phyloP scores from a whole-genome alignment of 768 basidiomycete species.

The Terana coerulea region DNA sequence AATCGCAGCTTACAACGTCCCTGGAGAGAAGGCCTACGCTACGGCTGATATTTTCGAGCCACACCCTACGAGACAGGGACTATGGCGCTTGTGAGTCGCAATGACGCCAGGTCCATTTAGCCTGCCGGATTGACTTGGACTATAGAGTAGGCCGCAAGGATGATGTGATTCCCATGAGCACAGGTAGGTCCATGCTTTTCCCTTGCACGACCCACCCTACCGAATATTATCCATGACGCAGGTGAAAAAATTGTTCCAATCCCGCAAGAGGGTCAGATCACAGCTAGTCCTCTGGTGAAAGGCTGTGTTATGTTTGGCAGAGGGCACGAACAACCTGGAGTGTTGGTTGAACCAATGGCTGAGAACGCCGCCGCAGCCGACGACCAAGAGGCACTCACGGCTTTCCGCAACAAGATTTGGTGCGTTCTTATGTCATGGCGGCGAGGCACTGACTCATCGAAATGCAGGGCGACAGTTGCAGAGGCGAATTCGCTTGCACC shows the following conservation, averaged over 20 bases:
- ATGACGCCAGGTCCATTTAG: not conserved
- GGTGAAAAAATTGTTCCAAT: slow-evolving; percentile 12
- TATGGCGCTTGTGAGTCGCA: slow-evolving; percentile 4
- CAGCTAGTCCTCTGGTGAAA: slow-evolving; percentile 24
- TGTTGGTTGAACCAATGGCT: slow-evolving; percentile 32
- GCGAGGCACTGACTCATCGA: not conserved
- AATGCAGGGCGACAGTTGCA: slow-evolving; percentile 22
- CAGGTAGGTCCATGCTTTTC: not conserved
- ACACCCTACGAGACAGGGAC: slow-evolving; percentile 5
- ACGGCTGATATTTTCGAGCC: slow-evolving; percentile 7
- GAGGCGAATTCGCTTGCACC: slow-evolving; percentile 23
- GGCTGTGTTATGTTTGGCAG: slow-evolving; percentile 37
- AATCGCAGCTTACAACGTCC: too few species aligned
- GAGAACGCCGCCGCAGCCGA: slow-evolving; percentile 23
- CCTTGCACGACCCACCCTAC: not conserved
- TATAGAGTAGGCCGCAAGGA: not conserved
- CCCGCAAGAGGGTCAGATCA: slow-evolving; percentile 31
- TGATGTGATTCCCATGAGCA: slow-evolving; percentile 3
- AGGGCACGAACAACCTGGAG: slow-evolving; percentile 31
- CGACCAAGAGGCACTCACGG: slow-evolving; percentile 12
- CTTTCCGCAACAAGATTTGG: slow-evolving; percentile 10
- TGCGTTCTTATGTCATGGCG: not conserved
- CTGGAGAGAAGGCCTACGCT: slow-evolving; percentile 10
- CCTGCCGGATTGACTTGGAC: not conserved
- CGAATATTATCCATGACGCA: not conserved